phyloP scores from a whole-genome alignment of 2,329 filamentous ascomycete genomes.

The Fusarium sp. region DNA sequence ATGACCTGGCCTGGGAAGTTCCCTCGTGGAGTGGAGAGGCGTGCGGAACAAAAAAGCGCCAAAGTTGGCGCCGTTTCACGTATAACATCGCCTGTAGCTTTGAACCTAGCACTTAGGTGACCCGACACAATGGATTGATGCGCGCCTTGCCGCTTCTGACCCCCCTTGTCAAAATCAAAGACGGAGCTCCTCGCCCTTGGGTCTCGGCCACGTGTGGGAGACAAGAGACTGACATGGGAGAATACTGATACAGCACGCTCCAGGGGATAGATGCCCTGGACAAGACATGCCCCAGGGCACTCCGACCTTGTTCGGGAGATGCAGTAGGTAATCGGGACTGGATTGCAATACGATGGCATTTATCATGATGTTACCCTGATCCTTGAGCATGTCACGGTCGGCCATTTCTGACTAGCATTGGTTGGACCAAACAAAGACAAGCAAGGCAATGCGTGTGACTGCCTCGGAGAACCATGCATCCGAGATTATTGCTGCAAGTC shows the following conservation, averaged over 20 bases:
- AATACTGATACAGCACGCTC: slow-evolving; percentile 4
- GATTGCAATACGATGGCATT: slow-evolving; percentile 9
- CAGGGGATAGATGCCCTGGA: neutral
- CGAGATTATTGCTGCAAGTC: slow-evolving; percentile 47
- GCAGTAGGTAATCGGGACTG: neutral
- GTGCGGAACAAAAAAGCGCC: slow-evolving; percentile 8
- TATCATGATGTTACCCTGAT: slow-evolving; percentile 33
- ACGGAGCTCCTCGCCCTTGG: slow-evolving; percentile 24
- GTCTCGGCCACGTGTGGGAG: slow-evolving; percentile 43
- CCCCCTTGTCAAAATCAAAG: slow-evolving; percentile 32
- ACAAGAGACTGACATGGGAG: slow-evolving; percentile 17
- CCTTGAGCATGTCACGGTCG: slow-evolving; percentile 26
- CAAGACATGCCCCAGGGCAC: slow-evolving; percentile 1
- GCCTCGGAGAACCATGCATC: slow-evolving; percentile 42
- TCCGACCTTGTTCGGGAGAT: slow-evolving; percentile 18
- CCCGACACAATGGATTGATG: slow-evolving; percentile 49
- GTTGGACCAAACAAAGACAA: slow-evolving; percentile 27
- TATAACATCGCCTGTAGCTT: slow-evolving; percentile 21
- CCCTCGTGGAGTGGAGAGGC: slow-evolving; percentile 24
- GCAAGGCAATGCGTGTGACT: slow-evolving; percentile 39
- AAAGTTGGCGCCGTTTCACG: slow-evolving; percentile 31
- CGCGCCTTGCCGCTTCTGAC: slow-evolving; percentile 44
- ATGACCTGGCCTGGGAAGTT: slow-evolving; percentile 18
- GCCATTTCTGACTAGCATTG: slow-evolving; percentile 25
- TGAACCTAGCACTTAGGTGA: slow-evolving; percentile 26